Percentiles rank a stretch among this genome's conserved stretches.
phyloP scores from a whole-genome alignment of 495 filamentous ascomycete genomes.

The Bacidia rubella region DNA sequence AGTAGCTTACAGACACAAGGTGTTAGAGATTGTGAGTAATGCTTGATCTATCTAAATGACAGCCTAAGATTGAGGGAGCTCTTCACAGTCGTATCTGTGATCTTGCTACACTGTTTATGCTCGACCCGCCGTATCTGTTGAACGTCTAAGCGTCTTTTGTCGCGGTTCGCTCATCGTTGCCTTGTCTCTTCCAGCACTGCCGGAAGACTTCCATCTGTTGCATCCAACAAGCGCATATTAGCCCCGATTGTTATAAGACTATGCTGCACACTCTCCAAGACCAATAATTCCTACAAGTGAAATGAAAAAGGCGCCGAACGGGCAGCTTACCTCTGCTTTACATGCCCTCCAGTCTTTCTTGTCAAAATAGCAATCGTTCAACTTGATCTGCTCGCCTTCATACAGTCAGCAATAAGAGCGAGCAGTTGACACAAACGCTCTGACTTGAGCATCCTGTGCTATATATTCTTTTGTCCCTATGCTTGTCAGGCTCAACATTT shows the following conservation, averaged over 20 bases:
- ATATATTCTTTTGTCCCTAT: constrained; percentile 90
- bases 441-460: constrained; percentile 88
- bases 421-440: too few relatives aligned
- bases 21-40: too few relatives aligned
- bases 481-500: constrained; percentile 15
- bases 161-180: constrained; percentile 72
- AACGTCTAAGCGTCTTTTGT: constrained; percentile 44
- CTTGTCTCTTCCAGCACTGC: constrained; percentile 83
- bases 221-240: neutral
- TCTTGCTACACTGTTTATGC: too few relatives aligned
- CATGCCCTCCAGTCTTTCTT: constrained; percentile 95
- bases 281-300: too few relatives aligned
- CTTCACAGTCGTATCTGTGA: too few relatives aligned
- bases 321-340: constrained; percentile 63
- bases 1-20: too few relatives aligned
- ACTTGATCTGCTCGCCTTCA: constrained; percentile 69
- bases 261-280: too few relatives aligned
- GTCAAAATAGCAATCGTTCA: constrained; percentile 92
- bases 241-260: too few relatives aligned
- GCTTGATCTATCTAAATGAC: too few relatives aligned
- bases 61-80: too few relatives aligned
- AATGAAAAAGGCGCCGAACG: constrained; percentile 5
- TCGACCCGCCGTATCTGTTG: too few relatives aligned
- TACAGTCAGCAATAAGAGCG: constrained; percentile 9
- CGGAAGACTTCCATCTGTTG: constrained; percentile 81